These are phyloP conservation scores for Iris macrosiphon DNA, from an alignment of 106 monocot genomes.

Conservation along the genomic window DNA sequence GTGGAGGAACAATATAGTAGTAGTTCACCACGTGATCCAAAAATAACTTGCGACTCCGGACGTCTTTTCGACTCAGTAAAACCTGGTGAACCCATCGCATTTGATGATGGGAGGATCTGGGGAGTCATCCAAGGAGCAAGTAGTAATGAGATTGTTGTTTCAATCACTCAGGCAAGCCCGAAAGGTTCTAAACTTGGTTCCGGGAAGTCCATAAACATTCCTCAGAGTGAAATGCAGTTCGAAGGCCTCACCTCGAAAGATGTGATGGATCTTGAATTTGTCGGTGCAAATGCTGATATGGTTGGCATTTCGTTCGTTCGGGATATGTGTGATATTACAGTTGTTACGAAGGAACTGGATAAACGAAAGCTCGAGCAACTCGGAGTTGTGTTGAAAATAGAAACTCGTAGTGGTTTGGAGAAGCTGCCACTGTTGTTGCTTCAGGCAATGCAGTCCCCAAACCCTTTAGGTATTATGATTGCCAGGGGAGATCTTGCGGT, in stretches of 20 bases:
- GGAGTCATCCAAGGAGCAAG: constrained; percentile 19
- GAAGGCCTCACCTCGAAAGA: constrained; percentile 38
- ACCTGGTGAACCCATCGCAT: constrained; percentile 40
- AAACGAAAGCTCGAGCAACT: constrained; percentile 20
- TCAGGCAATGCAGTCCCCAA: constrained; percentile 29
- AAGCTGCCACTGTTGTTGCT: constrained; percentile 32
- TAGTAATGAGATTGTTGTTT: constrained; percentile 16
- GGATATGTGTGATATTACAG: constrained; percentile 15
- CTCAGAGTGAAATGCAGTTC: constrained; percentile 24
- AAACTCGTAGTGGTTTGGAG: constrained; percentile 30
- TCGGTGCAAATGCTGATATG: constrained; percentile 38
- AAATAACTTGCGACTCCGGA: constrained; percentile 27
- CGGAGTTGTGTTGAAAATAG: constrained; percentile 41
- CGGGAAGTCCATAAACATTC: constrained; percentile 45
- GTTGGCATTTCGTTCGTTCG: constrained; percentile 40
- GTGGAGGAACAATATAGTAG: background rate
- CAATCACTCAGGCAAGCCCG: constrained; percentile 32
- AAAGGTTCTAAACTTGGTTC: constrained; percentile 38
- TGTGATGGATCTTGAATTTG: constrained; percentile 35
- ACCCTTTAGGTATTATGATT: constrained; percentile 44
- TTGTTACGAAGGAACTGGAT: constrained; percentile 28
- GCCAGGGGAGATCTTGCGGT: constrained; percentile 44
- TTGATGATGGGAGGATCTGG: constrained; percentile 45
- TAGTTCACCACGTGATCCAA: background rate
- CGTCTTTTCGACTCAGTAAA: constrained; percentile 38